phyloP scores from a whole-genome alignment of 2,329 filamentous ascomycete species.

The Fusarium goolgardi region DNA sequence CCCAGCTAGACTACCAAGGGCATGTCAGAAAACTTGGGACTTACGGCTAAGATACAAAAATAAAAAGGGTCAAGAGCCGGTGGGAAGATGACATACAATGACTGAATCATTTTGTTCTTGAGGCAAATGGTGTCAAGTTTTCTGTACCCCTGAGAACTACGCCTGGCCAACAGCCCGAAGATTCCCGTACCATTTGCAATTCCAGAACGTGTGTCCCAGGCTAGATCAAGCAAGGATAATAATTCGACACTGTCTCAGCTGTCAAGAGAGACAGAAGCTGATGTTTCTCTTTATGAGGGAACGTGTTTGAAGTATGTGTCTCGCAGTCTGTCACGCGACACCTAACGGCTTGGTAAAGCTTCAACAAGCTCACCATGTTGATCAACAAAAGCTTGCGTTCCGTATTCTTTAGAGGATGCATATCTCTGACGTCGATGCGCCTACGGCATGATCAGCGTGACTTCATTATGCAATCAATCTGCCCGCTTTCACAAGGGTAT shows the following conservation, averaged over 20 bases:
- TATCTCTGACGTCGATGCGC: slow-evolving; percentile 37
- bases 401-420: slow-evolving; percentile 1
- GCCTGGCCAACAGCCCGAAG: slow-evolving; percentile 33
- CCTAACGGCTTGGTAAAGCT: neutral
- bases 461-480: slow-evolving; percentile 44
- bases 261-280: slow-evolving; percentile 1
- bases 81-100: too few relatives aligned
- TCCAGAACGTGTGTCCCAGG: slow-evolving; percentile 31
- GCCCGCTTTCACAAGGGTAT: slow-evolving; percentile 30
- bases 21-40: too few relatives aligned
- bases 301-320: slow-evolving; percentile 2
- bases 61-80: too few relatives aligned
- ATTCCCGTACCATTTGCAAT: slow-evolving; percentile 29
- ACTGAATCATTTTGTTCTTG: too few relatives aligned
- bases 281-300: neutral
- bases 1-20: slow-evolving; percentile 17
- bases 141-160: neutral
- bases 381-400: neutral
- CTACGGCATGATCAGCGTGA: slow-evolving; percentile 38
- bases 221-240: slow-evolving; percentile 9
- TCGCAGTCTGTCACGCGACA: slow-evolving; percentile 25
- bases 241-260: slow-evolving; percentile 24
- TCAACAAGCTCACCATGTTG: neutral
- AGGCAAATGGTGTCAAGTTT: too few relatives aligned
- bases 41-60: too few relatives aligned